Base-by-base conservation (phyloP, 2,329 filamentous ascomycete species). In the Trichoderma gracile region DNA sequence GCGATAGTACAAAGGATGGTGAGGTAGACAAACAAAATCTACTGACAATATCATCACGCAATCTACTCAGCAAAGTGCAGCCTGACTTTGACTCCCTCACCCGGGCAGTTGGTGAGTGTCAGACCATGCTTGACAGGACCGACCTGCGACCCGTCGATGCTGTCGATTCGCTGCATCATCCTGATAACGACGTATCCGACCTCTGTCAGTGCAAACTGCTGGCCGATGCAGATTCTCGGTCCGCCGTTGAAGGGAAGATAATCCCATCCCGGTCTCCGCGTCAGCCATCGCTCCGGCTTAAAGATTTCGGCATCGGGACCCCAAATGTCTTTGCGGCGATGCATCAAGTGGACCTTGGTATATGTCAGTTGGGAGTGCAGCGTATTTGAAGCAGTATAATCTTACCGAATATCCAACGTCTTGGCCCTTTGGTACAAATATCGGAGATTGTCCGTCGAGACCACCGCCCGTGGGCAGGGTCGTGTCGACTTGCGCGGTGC, bases 381-480 rank as follows among this genome's bases (percentile, higher is more conserved):
- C 23, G 15, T 25, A 14, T 19, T 14, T 12, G 5, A 12, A 14
- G 17, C 9, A 53, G 10, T 12, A n/a, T 21, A 0, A 19, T 25
- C 4, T 43, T 65, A 70, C 69, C 46, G 67, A 67, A 69, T 80
- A 82, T 5, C 69, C 73, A 40, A 83, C 76, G 3, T 76, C 71
- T 10, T 79, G 76, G 10, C 82, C 82, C 65, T 81, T 81, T 14
- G 71, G 72, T 3, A 86, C 76, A 67, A 82, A 82, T 12, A 86
- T 68, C 0, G 84, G 83, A 1, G 75, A 74, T 21, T 70, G 73
- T 45, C 81, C 78, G 54, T 84, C 77, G 1, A 75, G 68, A 0
- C 84, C 83, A 30, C 84, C 84, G 47, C 84, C 84, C 0, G 74
- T 69, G 1, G 84, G 84, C 0, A 86, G 75, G 0, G 78, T 75